Base-by-base conservation (phyloP, 371 early-diverging fungal species). In the Gilbertella persicaria region DNA sequence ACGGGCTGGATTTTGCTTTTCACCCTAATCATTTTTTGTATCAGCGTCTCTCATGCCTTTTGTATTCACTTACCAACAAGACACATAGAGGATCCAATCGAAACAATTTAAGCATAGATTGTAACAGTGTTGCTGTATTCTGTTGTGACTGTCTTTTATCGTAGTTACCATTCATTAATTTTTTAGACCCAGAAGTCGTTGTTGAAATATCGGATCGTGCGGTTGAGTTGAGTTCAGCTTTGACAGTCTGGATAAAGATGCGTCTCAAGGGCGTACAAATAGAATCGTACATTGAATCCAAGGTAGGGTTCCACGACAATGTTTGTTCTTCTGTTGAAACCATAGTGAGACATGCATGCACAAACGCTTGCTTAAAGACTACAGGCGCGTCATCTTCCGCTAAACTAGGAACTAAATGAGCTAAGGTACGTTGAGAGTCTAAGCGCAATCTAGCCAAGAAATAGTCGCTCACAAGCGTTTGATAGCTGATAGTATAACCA, bases 231-330 rank as follows among this genome's bases (percentile, higher is more conserved):
- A 66, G 37, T 59, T 64, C 67, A 17, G 25, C 23, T 19, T 58
- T 63, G 0, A 54, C 49, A 14, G 54, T 50, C n/a, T 63, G 64
- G 2, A 80, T 56, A 58, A 93, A 89, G 35, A 93, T 67, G 29
- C 64, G 67, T 23, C 91, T 74, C 29, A 92, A 55, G 13, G 83
- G 86, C 4, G 67, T 61, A 16, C 87, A 89, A 26, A 93, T 60
- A 16, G 79, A 73, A 0, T 79, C 70, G 62, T 87, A 86, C 43
- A 91, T 75, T 13, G 65, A 63, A 17, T 83, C 71, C 2, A 91
- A 70, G 1, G 78, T 63, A 6, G 90, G 88, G 53, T 86, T 84
- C 89, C 88, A 89, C 2, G 89, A 82, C 19, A 87, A 60, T 17
- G 69, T 60, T n/a, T 71, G 68, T 33, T 82, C 86, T 57, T 90